Evolutionary conservation across 2,329 filamentous ascomycete genomes (phyloP), one percentile per base, ranked within the genome.

Genomic region (Ophiocordyceps camponoti-rufipedis): DNA sequence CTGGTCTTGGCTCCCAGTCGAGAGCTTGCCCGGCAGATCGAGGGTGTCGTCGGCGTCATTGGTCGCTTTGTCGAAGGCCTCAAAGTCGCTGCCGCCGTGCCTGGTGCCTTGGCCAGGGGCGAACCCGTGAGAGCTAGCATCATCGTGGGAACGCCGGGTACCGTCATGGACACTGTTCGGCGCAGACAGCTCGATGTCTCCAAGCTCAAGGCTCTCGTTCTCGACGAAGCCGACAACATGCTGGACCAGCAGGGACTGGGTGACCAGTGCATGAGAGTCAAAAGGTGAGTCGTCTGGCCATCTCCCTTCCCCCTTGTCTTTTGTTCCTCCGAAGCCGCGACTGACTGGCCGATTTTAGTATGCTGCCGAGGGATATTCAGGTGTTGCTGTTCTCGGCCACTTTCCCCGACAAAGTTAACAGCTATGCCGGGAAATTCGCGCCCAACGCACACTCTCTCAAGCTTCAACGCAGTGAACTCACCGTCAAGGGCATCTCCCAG

Each of bases 221-320:
- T 98, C 45, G 91, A 98, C 57, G 91, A 98, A 67, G 91, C 91
- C 47, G 91, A 98, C 67, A 96, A 95, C 67, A 98, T 98, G 91
- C 69, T 98, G 48, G 91, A 96, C 58, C 82, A 89, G 63, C 86
- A 94, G 64, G 89, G 91, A 44, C 71, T 98, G 46, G 91, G 91
- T 45, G 91, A 96, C 48, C 91, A 98, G 65, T 96, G 89, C 63
- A 75, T 87, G 54, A 80, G 88, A 53, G 85, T 95, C 54, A 94
- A 93, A 69, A 64, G 65, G 85, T 91, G 65, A 50, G 56, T 45
- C 16, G 2, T 10, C n/a, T 23, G 23, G 23, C 5, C 23, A 23
- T 23, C 23, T 23, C 23, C 23, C 5, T 23, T 23, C 23, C 23
- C 23, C 23, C 23, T 3, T 23, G 23, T 23, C 23, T 23, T 19